These are phyloP conservation scores for Singerocomus inundabilis DNA, from an alignment of 1,284 basidiomycete species.

Conservation along the genomic window DNA sequence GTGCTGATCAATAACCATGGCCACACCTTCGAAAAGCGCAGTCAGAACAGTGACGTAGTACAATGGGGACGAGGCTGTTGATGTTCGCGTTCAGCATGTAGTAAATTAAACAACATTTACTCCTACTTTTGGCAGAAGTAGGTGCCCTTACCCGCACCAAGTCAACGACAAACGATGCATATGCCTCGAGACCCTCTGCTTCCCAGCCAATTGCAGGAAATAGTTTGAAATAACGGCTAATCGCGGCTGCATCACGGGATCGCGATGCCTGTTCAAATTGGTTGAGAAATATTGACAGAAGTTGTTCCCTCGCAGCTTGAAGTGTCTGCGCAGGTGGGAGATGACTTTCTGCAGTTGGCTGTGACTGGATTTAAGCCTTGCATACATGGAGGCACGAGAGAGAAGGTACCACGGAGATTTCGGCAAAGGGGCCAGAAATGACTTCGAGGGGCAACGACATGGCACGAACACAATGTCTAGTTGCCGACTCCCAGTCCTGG, in stretches of 20 bases:
- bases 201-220: conserved; percentile 94
- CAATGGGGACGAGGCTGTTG: conserved; percentile 78
- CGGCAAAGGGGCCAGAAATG: conserved; percentile 83
- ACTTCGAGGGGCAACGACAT: conserved; percentile 82
- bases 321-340: conserved; percentile 84
- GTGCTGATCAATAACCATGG: conserved; percentile 95
- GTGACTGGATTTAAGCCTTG: conserved; percentile 11
- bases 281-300: conserved; percentile 76
- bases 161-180: conserved; percentile 90
- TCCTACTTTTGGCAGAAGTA: conserved; percentile 75
- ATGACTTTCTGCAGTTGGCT: conserved; percentile 90
- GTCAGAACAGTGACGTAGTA: conserved; percentile 89
- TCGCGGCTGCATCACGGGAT: conserved; percentile 80
- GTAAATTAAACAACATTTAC: conserved; percentile 1
- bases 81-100: conserved; percentile 10
- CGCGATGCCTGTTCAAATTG: conserved; percentile 81
- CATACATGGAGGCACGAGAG: neutral
- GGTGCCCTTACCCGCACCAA: conserved; percentile 81
- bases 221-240: conserved; percentile 93
- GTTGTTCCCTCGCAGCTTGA: conserved; percentile 67
- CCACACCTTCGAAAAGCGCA: conserved; percentile 91
- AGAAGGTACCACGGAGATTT: conserved; percentile 72
- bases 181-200: conserved; percentile 90
- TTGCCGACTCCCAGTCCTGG: conserved; percentile 94
- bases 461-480: conserved; percentile 85